phyloP scores from a whole-genome alignment of 495 filamentous ascomycete species.

The Hypoxylon crocopeplum region DNA sequence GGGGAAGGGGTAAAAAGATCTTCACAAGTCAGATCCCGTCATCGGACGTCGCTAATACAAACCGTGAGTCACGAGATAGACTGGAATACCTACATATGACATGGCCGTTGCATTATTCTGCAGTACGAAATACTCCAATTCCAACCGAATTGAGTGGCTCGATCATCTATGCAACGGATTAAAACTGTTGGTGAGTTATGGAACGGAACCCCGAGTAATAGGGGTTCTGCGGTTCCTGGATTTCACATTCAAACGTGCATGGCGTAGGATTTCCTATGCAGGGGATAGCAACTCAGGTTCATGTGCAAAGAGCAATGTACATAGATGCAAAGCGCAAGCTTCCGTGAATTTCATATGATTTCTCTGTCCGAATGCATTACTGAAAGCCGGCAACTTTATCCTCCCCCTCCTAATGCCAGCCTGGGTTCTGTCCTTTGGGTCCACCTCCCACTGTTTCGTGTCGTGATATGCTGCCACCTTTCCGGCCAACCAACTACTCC shows the following conservation, averaged over 20 bases:
- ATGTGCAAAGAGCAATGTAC: conserved; percentile 32
- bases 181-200: no score
- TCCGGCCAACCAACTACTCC: conserved; percentile 36
- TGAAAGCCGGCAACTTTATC: conserved; percentile 31
- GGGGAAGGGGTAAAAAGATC: conserved; percentile 1
- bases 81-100: no score
- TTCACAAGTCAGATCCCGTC: conserved; percentile 25
- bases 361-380: conserved; percentile 35
- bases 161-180: no score
- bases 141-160: no score
- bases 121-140: no score
- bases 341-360: conserved; percentile 32
- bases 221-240: no score
- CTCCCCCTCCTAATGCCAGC: conserved; percentile 16
- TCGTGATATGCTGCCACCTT: conserved; percentile 32
- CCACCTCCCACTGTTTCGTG: conserved; percentile 21
- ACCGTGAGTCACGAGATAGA: conserved; percentile 25
- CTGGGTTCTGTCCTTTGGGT: conserved; percentile 21
- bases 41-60: conserved; percentile 21
- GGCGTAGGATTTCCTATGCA: neutral
- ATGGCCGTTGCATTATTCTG: no score
- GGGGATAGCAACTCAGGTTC: conserved; percentile 18
- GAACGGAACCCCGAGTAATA: no score
- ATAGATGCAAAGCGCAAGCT: conserved; percentile 30
- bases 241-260: neutral